phyloP scores from a whole-genome alignment of 495 filamentous ascomycete species.

The Penicillium desertorum region DNA sequence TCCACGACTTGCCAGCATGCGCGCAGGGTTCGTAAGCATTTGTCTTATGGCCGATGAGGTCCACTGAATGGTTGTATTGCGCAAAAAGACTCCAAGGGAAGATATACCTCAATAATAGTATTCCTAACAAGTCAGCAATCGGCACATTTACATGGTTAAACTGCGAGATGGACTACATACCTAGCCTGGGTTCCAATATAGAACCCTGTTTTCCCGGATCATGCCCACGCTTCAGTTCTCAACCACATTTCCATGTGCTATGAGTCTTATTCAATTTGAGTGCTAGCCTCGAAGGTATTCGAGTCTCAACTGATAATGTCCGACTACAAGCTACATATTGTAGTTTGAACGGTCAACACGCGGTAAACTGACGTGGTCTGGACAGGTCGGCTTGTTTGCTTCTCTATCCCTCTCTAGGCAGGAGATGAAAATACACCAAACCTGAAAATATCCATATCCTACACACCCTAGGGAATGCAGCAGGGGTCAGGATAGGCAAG shows the following conservation, averaged over 20 bases:
- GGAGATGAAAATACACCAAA: background rate
- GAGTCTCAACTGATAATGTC: background rate
- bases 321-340: background rate
- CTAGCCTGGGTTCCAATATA: background rate
- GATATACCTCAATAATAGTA: background rate
- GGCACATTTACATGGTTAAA: background rate
- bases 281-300: background rate
- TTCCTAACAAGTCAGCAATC: background rate
- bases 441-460: background rate
- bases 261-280: background rate
- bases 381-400: background rate
- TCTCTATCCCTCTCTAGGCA: background rate
- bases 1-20: background rate
- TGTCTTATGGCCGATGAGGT: conserved; percentile 8
- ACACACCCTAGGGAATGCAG: background rate
- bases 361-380: background rate
- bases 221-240: background rate
- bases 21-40: background rate
- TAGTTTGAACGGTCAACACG: background rate
- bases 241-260: background rate
- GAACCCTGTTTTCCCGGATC: background rate
- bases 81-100: background rate
- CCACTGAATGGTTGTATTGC: conserved; percentile 4
- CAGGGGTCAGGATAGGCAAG: background rate
- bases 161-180: background rate